Evolutionary conservation across 1,284 basidiomycete species (phyloP).

Genomic region (Ustilago sp.): DNA sequence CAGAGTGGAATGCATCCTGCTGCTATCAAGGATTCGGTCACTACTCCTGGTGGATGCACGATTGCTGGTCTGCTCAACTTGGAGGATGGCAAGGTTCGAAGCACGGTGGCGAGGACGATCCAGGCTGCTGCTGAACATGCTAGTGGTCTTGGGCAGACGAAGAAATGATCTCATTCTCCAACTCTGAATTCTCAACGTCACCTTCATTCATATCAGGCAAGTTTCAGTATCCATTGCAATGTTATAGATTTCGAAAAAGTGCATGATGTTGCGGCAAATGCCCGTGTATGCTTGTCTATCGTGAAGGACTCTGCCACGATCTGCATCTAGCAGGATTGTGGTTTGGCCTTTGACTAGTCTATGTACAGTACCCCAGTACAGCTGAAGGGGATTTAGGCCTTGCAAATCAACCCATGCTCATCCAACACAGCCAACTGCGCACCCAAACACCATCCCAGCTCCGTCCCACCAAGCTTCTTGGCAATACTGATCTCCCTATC

Average conservation of each 20-base stretch:
- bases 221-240: conserved; percentile 3
- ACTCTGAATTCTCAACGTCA: not conserved
- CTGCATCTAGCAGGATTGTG: not conserved
- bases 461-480: conserved; percentile 89
- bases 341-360: not conserved
- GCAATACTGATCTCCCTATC: conserved; percentile 74
- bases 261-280: not conserved
- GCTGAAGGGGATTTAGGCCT: conserved; percentile 13
- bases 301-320: not conserved
- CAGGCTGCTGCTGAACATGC: conserved; percentile 74
- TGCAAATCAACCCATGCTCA: conserved; percentile 58
- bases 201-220: not conserved
- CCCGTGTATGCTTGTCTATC: conserved; percentile 9
- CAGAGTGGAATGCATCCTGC: conserved; percentile 90
- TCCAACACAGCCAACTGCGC: conserved; percentile 72
- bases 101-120: conserved; percentile 94
- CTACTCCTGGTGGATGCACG: conserved; percentile 97
- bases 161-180: conserved; percentile 24
- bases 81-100: conserved; percentile 92
- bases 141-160: conserved; percentile 59
- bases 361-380: not conserved
- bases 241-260: conserved; percentile 5
- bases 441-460: conserved; percentile 93
- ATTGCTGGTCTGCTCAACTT: conserved; percentile 94
- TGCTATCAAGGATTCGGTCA: conserved; percentile 96